Evolutionary conservation across 108 stramenopile species (phyloP), one percentile per base, ranked within the genome.

Genomic region (Parietichytrium sp.): DNA sequence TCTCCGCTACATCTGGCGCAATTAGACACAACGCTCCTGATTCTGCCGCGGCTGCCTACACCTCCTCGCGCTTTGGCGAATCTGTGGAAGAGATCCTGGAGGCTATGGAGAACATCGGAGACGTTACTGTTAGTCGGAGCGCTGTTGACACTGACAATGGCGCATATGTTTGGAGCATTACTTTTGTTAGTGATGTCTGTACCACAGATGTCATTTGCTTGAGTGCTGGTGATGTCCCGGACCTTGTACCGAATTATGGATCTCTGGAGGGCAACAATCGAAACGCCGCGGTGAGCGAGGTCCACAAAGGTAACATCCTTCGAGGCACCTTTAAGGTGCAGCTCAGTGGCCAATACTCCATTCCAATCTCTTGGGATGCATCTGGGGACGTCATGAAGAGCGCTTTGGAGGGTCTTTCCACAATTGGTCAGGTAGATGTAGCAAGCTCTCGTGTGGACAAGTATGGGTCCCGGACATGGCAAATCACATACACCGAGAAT

Each of bases 81-180:
- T 91, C 90, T 50, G 49, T 95, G 47, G 93, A 95, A 81, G 93
- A 93, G 81, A 91, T 91, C 29, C 84, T 95, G 13, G 93, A 94
- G 84, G 82, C 61, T 4, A 86, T 94, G 52, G 77, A 84, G 10
- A 94, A 94, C 78, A 54, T 95, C 42, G 94, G 94, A 4, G 93
- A 94, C 82, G 88, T 95, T 3, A 81, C 49, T 18, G 94, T 95
- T 3, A 90, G 85, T 8, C 85, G 94, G 31, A 85, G 83, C 48
- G 88, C 49, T 8, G 90, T 90, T 29, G 91, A 93, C 38, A 3
- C 47, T 6, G 45, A 81, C 79, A 50, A 85, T 48, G 82, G 82
- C 6, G 54, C 38, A 4, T 82, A 82, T 36, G 6, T 3, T n/a
- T 89, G 88, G 88, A 48, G 53, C 3, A 53, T 95, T 25, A 92